Conservation (phyloP, 2,329 filamentous ascomycete species). For the Apiospora hydei region DNA sequence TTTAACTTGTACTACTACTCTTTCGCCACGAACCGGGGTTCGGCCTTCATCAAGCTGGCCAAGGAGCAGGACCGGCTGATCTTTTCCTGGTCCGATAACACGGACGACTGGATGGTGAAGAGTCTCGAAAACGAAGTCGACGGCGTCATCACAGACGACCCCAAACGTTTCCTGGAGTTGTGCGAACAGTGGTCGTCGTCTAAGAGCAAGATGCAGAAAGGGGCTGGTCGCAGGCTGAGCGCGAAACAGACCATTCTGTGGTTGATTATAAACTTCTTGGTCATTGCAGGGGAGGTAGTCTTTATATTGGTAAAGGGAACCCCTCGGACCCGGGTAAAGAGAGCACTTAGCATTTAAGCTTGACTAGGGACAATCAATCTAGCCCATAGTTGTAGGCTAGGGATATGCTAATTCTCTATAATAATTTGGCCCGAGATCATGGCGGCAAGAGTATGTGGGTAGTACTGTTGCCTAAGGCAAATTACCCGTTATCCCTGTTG, state of each 20-base stretch:
- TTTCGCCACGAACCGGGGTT: constrained; percentile 3
- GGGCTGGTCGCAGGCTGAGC: background rate
- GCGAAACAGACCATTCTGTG: background rate
- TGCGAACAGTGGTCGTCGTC: constrained; percentile 7
- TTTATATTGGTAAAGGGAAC: background rate
- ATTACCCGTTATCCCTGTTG: too few relatives aligned
- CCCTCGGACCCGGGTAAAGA: background rate
- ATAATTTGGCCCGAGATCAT: too few relatives aligned
- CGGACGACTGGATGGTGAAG: constrained; percentile 23
- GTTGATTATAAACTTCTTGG: background rate
- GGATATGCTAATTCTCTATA: too few relatives aligned
- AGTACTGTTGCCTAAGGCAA: too few relatives aligned
- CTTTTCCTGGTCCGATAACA: constrained; percentile 24
- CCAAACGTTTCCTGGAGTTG: constrained; percentile 22
- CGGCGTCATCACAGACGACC: constrained; percentile 25
- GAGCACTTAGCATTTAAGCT: background rate
- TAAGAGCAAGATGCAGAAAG: background rate
- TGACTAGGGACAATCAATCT: background rate
- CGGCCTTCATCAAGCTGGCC: background rate
- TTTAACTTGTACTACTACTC: constrained; percentile 24
- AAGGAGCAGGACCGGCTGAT: background rate
- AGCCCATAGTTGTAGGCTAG: too few relatives aligned
- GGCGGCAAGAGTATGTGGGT: too few relatives aligned
- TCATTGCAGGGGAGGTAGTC: background rate
- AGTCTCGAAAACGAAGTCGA: constrained; percentile 21